Conservation (phyloP, 2,329 filamentous ascomycete genomes). For the Alternaria sp. region DNA sequence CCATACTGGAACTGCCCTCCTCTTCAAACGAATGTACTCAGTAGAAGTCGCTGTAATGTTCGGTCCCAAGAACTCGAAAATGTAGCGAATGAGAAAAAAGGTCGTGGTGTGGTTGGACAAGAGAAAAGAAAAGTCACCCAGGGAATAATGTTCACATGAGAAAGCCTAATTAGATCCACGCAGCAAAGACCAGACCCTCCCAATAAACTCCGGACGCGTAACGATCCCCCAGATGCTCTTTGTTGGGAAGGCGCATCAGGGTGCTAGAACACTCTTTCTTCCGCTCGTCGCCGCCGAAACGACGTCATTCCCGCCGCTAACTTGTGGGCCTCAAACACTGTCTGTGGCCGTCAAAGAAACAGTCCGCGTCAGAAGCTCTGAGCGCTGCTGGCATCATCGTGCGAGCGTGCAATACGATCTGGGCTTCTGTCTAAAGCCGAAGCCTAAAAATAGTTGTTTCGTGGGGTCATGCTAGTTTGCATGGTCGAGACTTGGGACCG, state of each 20-base stretch:
- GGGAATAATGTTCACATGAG: background rate
- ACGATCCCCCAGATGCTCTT: conserved; percentile 4
- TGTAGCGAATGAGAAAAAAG: background rate
- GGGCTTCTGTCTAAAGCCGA: background rate
- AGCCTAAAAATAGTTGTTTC: conserved; percentile 5
- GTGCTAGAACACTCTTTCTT: conserved; percentile 12
- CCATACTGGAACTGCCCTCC: conserved; percentile 13
- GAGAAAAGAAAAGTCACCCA: background rate
- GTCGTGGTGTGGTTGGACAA: background rate
- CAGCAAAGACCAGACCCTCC: background rate
- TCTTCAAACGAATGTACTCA: conserved; percentile 9
- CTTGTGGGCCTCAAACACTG: background rate
- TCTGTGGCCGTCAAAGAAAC: background rate
- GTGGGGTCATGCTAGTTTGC: background rate
- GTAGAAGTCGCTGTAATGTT: background rate
- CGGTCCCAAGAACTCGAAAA: background rate
- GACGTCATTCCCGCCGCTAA: conserved; percentile 12
- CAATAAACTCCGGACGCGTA: conserved; percentile 7
- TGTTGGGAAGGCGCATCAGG: conserved; percentile 7
- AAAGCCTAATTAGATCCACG: background rate
- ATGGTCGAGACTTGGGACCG: background rate
- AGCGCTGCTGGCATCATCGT: background rate
- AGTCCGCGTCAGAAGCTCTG: background rate
- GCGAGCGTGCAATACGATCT: conserved; percentile 1
- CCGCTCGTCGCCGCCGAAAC: conserved; percentile 7